A percentile compares a stretch with the other conserved stretches of the same genome.
These are phyloP conservation scores for Ophiostoma triangulosporum DNA, from an alignment of 2,329 filamentous ascomycete species.

Conservation along the genomic window DNA sequence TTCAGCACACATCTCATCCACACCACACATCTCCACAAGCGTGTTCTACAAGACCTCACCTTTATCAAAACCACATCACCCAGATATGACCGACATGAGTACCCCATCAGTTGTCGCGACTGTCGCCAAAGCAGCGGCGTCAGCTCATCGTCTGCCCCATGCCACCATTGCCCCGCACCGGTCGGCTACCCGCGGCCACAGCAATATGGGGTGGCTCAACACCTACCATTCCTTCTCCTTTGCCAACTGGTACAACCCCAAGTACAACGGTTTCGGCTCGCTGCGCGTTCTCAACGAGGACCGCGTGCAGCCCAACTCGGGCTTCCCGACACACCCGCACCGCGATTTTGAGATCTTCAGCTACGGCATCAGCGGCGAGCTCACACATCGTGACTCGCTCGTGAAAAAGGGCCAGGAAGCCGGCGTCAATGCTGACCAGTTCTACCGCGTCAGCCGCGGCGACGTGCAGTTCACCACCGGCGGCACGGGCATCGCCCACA, in stretches of 20 bases:
- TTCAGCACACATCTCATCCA: neutral
- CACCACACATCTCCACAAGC: neutral
- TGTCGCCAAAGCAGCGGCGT: constrained; percentile 25
- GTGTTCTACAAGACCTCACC: too few relatives aligned
- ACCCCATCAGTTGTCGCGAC: constrained; percentile 15
- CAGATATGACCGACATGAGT: constrained; percentile 9
- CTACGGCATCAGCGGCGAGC: constrained; percentile 72
- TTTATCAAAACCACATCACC: too few relatives aligned
- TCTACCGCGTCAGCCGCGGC: constrained; percentile 59
- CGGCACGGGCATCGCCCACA: constrained; percentile 69
- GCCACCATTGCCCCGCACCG: constrained; percentile 63
- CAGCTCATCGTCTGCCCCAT: constrained; percentile 47
- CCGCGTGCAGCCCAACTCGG: constrained; percentile 57
- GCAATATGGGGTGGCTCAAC: constrained; percentile 78
- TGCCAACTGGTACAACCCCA: constrained; percentile 55
- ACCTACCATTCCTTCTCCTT: constrained; percentile 81
- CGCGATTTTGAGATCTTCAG: constrained; percentile 82
- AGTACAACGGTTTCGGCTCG: constrained; percentile 56
- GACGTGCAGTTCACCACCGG: constrained; percentile 86
- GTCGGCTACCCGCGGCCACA: constrained; percentile 59
- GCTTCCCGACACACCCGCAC: constrained; percentile 77
- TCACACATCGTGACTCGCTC: constrained; percentile 82
- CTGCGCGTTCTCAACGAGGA: constrained; percentile 84
- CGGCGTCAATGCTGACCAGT: constrained; percentile 41
- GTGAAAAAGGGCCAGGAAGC: constrained; percentile 54